Percentiles rank a stretch among this genome's conserved stretches.
phyloP scores from a whole-genome alignment of 2,329 filamentous ascomycete species.

The Phaeosphaeria sp. region DNA sequence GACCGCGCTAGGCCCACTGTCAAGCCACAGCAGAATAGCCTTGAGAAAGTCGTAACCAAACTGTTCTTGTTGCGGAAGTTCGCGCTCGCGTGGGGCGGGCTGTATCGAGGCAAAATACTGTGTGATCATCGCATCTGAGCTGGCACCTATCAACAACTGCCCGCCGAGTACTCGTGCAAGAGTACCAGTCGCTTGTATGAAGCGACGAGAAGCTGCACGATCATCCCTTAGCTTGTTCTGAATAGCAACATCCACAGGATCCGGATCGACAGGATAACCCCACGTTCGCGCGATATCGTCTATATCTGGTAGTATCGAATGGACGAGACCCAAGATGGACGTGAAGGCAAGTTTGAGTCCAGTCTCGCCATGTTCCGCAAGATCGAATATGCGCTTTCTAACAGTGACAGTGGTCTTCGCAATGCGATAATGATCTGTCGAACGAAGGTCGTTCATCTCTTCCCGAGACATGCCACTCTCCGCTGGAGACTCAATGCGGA shows the following conservation, averaged over 20 bases:
- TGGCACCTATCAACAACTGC: conserved; percentile 54
- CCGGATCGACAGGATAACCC: conserved; percentile 66
- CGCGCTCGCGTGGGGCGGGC: conserved; percentile 50
- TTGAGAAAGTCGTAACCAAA: conserved; percentile 72
- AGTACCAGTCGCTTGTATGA: conserved; percentile 68
- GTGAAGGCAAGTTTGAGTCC: conserved; percentile 55
- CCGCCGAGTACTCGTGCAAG: conserved; percentile 64
- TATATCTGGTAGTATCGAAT: conserved; percentile 61
- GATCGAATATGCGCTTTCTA: conserved; percentile 62
- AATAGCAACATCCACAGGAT: conserved; percentile 58
- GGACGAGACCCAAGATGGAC: conserved; percentile 46
- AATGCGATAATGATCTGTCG: conserved; percentile 63
- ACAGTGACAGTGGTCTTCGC: conserved; percentile 63
- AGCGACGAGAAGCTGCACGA: conserved; percentile 64
- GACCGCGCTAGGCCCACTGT: conserved; percentile 63
- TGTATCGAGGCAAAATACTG: conserved; percentile 58
- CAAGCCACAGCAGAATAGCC: conserved; percentile 68
- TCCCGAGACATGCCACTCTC: conserved; percentile 42
- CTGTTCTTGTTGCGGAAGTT: conserved; percentile 51
- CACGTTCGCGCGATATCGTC: conserved; percentile 63
- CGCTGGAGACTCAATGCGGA: conserved; percentile 54
- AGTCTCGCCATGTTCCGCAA: conserved; percentile 39
- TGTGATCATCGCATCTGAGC: conserved; percentile 45
- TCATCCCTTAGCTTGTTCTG: conserved; percentile 64
- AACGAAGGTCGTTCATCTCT: conserved; percentile 57